Evolutionary conservation across 2,329 filamentous ascomycete genomes (phyloP).

Genomic region (Penicillium brasilianum): DNA sequence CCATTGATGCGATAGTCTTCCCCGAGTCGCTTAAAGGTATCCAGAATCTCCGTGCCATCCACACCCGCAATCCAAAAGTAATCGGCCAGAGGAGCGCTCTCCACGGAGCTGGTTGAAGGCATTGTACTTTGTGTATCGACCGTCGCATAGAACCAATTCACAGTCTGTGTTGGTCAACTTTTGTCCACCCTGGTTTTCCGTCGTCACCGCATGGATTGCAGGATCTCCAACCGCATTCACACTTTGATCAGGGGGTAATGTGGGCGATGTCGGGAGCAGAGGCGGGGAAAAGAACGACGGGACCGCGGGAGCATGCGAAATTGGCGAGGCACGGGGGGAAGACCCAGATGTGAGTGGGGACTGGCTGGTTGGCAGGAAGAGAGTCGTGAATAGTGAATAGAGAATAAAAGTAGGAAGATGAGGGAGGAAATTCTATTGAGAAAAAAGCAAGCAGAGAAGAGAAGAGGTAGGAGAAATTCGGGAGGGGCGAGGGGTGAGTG

Average conservation of each 20-base stretch:
- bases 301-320: constrained; percentile 5
- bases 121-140: constrained; percentile 19
- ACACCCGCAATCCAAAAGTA: constrained; percentile 68
- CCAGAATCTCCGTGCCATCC: constrained; percentile 53
- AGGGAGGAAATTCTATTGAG: neutral
- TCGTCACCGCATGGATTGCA: constrained; percentile 30
- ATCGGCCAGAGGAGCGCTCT: constrained; percentile 64
- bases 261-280: neutral
- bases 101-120: constrained; percentile 44
- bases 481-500: constrained; percentile 27
- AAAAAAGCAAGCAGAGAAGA: neutral
- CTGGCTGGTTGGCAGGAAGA: neutral
- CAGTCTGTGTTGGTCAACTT: constrained; percentile 13
- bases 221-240: constrained; percentile 18
- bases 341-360: neutral
- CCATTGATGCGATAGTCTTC: constrained; percentile 49
- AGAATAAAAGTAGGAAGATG: too few species aligned
- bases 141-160: constrained; percentile 25
- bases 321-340: constrained; percentile 5
- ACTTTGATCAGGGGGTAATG: constrained; percentile 13
- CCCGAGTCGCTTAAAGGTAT: constrained; percentile 49
- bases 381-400: neutral
- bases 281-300: constrained; percentile 5
- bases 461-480: constrained; percentile 16
- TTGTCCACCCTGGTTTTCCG: constrained; percentile 14